Conservation (phyloP, 345 rosid genomes). For the Moringa oleifera region DNA sequence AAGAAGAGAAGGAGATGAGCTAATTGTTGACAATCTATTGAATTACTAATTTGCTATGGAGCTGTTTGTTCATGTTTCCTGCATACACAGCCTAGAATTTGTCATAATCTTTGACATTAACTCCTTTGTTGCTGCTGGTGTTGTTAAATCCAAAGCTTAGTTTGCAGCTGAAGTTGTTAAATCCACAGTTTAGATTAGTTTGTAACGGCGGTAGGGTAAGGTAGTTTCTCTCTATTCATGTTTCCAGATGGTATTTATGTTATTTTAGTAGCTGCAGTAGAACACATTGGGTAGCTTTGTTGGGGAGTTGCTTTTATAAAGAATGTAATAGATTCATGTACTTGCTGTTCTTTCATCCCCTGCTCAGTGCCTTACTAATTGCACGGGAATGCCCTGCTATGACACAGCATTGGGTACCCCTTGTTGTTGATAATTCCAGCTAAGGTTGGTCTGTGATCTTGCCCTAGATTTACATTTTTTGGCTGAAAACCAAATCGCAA, state of each 20-base stretch:
- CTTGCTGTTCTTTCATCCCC: not conserved
- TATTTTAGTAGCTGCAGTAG: slow-evolving; percentile 17
- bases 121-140: slow-evolving; percentile 11
- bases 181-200: slow-evolving; percentile 25
- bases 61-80: not conserved
- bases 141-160: not conserved
- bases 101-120: not conserved
- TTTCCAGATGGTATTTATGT: slow-evolving; percentile 22
- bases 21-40: slow-evolving; percentile 5
- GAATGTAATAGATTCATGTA: slow-evolving; percentile 19
- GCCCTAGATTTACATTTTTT: no score
- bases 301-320: slow-evolving; percentile 18
- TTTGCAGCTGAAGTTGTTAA: slow-evolving; percentile 11
- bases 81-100: slow-evolving; percentile 9
- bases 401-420: no score
- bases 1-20: slow-evolving; percentile 60
- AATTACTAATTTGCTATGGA: not conserved
- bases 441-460: no score
- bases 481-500: no score
- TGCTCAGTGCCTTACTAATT: not conserved
- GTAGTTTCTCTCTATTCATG: slow-evolving; percentile 3
- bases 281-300: slow-evolving; percentile 20
- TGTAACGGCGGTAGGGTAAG: slow-evolving; percentile 25
- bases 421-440: no score
- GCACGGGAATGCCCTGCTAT: not conserved